Conservation (phyloP, 192 early-diverging fungal genomes). For the Polychytrium aggregatum region DNA sequence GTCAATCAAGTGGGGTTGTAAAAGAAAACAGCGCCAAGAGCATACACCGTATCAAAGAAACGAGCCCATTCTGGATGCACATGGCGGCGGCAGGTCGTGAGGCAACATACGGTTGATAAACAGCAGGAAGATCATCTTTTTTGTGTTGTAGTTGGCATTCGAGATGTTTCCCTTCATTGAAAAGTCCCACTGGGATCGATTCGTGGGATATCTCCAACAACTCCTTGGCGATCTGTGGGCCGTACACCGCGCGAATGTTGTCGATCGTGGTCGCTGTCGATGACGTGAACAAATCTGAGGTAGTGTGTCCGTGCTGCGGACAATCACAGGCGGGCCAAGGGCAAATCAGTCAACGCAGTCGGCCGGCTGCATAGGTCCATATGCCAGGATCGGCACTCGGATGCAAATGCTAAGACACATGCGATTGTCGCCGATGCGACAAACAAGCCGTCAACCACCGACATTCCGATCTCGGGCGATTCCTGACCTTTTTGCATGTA, state of each 20-base stretch:
- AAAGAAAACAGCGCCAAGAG: not conserved
- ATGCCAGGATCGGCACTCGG: too few species aligned
- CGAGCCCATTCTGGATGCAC: not conserved
- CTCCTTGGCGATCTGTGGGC: slow-evolving; percentile 64
- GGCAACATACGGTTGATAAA: slow-evolving; percentile 82
- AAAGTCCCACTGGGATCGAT: slow-evolving; percentile 38
- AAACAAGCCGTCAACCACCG: too few species aligned
- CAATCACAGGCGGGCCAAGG: not conserved
- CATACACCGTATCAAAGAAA: not conserved
- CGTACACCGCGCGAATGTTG: slow-evolving; percentile 78
- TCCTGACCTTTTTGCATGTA: slow-evolving; percentile 74
- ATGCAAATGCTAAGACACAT: too few species aligned
- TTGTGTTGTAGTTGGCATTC: slow-evolving; percentile 79
- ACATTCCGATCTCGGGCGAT: too few species aligned
- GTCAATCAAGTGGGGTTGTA: not conserved
- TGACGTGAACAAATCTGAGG: slow-evolving; percentile 69
- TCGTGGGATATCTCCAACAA: slow-evolving; percentile 52
- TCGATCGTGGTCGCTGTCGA: slow-evolving; percentile 48
- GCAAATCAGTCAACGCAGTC: not conserved
- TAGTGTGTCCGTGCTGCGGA: slow-evolving; percentile 47
- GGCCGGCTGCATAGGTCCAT: too few species aligned
- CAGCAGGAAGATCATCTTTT: slow-evolving; percentile 73
- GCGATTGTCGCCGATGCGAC: too few species aligned
- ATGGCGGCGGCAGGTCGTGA: not conserved
- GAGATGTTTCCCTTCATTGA: slow-evolving; percentile 70